These are phyloP conservation scores for Arachnomyces sp. DNA, from an alignment of 2,329 filamentous ascomycete species.

Conservation along the genomic window DNA sequence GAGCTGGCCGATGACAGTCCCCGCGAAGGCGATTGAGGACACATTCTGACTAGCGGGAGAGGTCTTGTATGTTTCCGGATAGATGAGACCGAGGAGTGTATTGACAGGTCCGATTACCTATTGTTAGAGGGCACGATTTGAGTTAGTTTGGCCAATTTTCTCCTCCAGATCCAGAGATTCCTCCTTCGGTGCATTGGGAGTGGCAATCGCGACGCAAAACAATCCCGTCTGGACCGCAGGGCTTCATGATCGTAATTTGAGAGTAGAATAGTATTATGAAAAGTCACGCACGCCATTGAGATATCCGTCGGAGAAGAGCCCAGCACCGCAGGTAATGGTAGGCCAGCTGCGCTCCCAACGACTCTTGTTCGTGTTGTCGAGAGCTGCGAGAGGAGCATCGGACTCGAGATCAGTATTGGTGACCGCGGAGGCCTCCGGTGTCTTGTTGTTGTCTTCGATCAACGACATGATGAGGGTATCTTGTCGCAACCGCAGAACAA, in stretches of 20 bases:
- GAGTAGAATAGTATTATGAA: constrained; percentile 5
- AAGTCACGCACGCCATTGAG: constrained; percentile 62
- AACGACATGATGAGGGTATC: too few species aligned
- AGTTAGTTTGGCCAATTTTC: background rate
- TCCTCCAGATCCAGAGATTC: background rate
- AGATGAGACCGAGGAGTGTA: constrained; percentile 63
- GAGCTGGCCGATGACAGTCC: constrained; percentile 23
- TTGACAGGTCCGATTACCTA: constrained; percentile 79
- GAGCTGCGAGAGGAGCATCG: constrained; percentile 5
- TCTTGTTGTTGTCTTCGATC: too few species aligned
- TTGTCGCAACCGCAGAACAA: too few species aligned
- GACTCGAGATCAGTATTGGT: too few species aligned
- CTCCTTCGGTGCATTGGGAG: background rate
- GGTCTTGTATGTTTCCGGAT: constrained; percentile 58
- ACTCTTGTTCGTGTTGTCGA: constrained; percentile 25
- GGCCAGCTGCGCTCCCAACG: constrained; percentile 56
- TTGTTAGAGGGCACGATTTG: background rate
- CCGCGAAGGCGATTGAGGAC: constrained; percentile 60
- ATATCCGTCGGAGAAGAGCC: constrained; percentile 86
- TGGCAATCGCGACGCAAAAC: background rate
- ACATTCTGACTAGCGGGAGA: constrained; percentile 67
- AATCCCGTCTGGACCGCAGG: background rate
- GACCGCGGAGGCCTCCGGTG: too few species aligned
- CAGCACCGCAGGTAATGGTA: constrained; percentile 79
- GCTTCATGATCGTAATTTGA: background rate